Evolutionary conservation across 1,139 yeast genomes (phyloP).

Genomic region (Magnusiomyces suaveolens): DNA sequence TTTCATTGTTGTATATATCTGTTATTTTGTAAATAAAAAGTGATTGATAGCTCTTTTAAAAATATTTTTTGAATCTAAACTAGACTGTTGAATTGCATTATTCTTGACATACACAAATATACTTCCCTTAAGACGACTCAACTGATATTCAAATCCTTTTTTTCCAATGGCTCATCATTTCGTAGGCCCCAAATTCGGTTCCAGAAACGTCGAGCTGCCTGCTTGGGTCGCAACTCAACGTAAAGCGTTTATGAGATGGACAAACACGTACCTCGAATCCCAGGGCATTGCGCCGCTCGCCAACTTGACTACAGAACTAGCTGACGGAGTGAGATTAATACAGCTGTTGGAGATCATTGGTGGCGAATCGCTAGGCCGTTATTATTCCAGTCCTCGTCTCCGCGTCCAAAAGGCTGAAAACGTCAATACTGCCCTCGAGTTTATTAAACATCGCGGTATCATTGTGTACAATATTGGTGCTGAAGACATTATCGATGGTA

Average conservation of each 20-base stretch:
- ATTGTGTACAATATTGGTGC: conserved; percentile 53
- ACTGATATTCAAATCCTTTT: too few relatives aligned
- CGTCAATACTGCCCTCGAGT: conserved; percentile 47
- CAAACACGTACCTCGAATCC: conserved; percentile 31
- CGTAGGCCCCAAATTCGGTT: background rate
- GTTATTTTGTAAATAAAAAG: too few relatives aligned
- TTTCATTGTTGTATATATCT: too few relatives aligned
- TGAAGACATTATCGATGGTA: conserved; percentile 59
- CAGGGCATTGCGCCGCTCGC: conserved; percentile 24
- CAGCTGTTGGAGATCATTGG: conserved; percentile 35
- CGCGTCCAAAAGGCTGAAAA: conserved; percentile 57
- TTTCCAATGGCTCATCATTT: background rate
- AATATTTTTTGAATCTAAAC: too few relatives aligned
- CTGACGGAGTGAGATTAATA: conserved; percentile 32
- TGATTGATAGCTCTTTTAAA: too few relatives aligned
- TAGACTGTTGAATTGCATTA: too few relatives aligned
- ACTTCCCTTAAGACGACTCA: too few relatives aligned
- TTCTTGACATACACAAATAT: too few relatives aligned
- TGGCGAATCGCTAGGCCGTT: conserved; percentile 33
- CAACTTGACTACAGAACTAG: conserved; percentile 28
- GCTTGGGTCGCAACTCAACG: conserved; percentile 36
- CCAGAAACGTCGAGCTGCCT: conserved; percentile 18
- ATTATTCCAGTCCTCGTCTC: conserved; percentile 39
- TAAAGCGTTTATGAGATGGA: conserved; percentile 35
- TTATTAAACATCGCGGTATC: conserved; percentile 44